phyloP scores from a whole-genome alignment of 805 yeast species.

The Barnettozyma botsteinii region DNA sequence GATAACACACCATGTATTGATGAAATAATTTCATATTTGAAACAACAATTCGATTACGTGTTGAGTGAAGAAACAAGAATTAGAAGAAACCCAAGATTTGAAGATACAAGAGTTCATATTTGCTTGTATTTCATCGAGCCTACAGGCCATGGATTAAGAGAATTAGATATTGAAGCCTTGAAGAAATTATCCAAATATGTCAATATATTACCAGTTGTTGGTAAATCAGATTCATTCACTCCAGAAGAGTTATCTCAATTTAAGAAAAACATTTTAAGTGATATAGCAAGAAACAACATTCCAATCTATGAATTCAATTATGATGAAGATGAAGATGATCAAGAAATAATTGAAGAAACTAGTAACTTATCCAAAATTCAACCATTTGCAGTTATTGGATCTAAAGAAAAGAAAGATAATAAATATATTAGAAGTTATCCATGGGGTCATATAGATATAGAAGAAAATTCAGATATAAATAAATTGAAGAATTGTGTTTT shows the following conservation, averaged over 20 bases:
- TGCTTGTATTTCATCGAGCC: conserved; percentile 69
- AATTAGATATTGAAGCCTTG: conserved; percentile 68
- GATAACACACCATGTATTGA: conserved; percentile 61
- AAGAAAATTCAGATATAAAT: conserved; percentile 46
- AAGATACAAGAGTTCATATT: conserved; percentile 72
- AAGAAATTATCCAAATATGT: conserved; percentile 64
- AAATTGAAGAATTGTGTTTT: conserved; percentile 62
- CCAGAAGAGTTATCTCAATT: conserved; percentile 50
- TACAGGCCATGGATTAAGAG: conserved; percentile 73
- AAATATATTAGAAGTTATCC: conserved; percentile 65
- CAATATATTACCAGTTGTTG: conserved; percentile 65
- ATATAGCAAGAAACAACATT: conserved; percentile 61
- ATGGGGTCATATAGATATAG: conserved; percentile 62
- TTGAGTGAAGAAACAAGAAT: conserved; percentile 85
- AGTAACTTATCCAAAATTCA: conserved; percentile 55
- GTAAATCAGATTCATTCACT: conserved; percentile 70
- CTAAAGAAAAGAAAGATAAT: conserved; percentile 50
- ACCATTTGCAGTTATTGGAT: conserved; percentile 69
- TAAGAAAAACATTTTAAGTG: conserved; percentile 53
- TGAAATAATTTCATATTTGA: conserved; percentile 61
- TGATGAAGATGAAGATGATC: conserved; percentile 69
- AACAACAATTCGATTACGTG: conserved; percentile 72
- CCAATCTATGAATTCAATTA: conserved; percentile 69
- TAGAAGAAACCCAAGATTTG: conserved; percentile 76
- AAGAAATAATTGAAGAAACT: conserved; percentile 65